A percentile compares a stretch with the other conserved stretches of the same genome.
These are phyloP conservation scores for Spergularia azorica DNA, from an alignment of 179 eudicot genomes.

Conservation along the genomic window DNA sequence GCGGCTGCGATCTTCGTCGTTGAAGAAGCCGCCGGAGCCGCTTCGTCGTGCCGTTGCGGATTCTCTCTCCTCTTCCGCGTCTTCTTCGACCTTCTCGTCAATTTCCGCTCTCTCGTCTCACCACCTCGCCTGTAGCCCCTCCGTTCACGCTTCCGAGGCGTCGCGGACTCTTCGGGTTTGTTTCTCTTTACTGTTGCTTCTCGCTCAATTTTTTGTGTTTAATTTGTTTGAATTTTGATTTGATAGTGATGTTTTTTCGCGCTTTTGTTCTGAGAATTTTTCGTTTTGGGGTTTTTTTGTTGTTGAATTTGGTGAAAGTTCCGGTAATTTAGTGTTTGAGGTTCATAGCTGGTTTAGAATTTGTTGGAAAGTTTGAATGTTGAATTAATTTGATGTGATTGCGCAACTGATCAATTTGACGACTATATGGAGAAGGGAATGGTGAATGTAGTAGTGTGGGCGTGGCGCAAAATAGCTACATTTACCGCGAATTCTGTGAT, in stretches of 20 bases:
- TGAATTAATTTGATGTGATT: too few relatives aligned
- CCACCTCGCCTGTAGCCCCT: conserved; percentile 51
- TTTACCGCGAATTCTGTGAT: neutral
- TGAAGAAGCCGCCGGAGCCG: conserved; percentile 94
- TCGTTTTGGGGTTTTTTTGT: neutral
- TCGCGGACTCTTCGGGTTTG: conserved; percentile 83
- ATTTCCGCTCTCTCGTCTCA: conserved; percentile 41
- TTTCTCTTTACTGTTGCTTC: neutral
- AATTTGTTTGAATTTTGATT: conserved; percentile 3
- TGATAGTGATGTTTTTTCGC: neutral
- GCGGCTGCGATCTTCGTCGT: conserved; percentile 83
- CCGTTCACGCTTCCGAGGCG: conserved; percentile 69
- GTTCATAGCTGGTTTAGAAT: too few relatives aligned
- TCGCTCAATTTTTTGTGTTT: neutral
- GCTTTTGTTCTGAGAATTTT: neutral
- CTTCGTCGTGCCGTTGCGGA: conserved; percentile 97
- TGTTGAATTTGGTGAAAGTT: neutral
- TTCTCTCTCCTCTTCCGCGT: conserved; percentile 66
- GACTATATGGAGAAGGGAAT: neutral
- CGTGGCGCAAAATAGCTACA: neutral
- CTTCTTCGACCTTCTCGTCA: conserved; percentile 48
- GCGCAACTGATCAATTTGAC: neutral
- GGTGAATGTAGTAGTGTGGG: neutral
- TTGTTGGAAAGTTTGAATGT: neutral
- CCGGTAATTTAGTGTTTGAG: neutral